Evolutionary conservation across 305 asterid species (phyloP).

Genomic region (Solanum hybrid): DNA sequence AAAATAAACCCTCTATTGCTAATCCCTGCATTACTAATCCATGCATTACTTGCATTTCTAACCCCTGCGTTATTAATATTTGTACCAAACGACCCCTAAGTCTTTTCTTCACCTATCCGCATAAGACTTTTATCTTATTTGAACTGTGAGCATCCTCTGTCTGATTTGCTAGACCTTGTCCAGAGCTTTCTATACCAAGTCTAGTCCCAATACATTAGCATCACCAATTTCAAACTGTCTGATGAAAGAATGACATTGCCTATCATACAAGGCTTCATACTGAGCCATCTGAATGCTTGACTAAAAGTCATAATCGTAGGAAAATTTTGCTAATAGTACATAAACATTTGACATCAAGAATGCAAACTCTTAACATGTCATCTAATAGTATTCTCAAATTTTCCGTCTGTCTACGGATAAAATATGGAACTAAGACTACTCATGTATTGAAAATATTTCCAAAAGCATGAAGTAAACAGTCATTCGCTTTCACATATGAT

Average conservation of each 20-base stretch:
- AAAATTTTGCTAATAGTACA: no score
- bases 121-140: not conserved
- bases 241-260: not conserved
- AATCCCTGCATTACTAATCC: not conserved
- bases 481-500: not conserved
- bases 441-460: not conserved
- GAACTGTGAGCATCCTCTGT: not conserved
- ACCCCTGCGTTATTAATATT: not conserved
- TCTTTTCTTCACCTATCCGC: not conserved
- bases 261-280: not conserved
- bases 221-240: not conserved
- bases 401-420: no score
- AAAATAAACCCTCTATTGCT: no score
- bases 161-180: not conserved
- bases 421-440: not conserved
- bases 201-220: not conserved
- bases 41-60: not conserved
- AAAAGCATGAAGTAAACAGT: not conserved
- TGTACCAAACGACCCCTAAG: not conserved
- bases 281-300: not conserved
- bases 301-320: not conserved
- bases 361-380: not conserved
- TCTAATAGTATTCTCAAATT: no score
- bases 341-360: not conserved
- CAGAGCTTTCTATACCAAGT: not conserved